Evolutionary conservation across 108 stramenopile species (phyloP), one percentile per base, ranked within the genome.

Genomic region (Pseudonitzschia multiseries): DNA sequence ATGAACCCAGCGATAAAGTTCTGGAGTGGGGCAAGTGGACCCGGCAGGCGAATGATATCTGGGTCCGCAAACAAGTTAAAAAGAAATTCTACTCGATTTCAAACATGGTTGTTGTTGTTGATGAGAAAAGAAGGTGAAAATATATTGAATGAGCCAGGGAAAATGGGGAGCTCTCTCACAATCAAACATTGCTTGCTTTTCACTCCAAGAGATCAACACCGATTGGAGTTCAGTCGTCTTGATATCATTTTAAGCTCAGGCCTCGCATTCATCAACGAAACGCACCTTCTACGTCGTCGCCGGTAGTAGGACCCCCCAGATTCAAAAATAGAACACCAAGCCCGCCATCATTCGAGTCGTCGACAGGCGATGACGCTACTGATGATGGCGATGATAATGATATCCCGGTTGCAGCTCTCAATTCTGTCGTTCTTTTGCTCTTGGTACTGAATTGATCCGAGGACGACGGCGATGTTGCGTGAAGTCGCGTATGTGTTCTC

Each of bases 41-140:
- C 70, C 10, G 96, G 96, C 17, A 97, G 81, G 28, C 97, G 96
- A 72, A 99, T 99, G 73, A 99, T 99, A 74, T 99, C 98, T 20
- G 97, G 97, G 78, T 99, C 97, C 42, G 97, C 95, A 81, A 99
- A 99, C 24, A 99, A 81, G 75, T 99, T 99, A 88, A 90, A 99
- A 63, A 99, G 79, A 72, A 96, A 96, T 36, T 88, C 87, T 88
- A 70, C 14, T 18, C 18, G 18, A 18, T 48, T 48, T 48, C 46
- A 48, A 48, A 14, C 9, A 18, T 76, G 14, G 6, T 36, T 36
- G 36, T 48, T 48, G 14, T 14, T 14, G 46, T 48, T 48, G 46
- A 18, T 6, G 28, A 32, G 21, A 32, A 13, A 18, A 18, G 12
- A 14, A n/a, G n/a, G n/a, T n/a, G n/a, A n/a, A 48, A 48, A 48